Conservation (phyloP, 2,329 filamentous ascomycete species). For the Epichloe coenophiala region DNA sequence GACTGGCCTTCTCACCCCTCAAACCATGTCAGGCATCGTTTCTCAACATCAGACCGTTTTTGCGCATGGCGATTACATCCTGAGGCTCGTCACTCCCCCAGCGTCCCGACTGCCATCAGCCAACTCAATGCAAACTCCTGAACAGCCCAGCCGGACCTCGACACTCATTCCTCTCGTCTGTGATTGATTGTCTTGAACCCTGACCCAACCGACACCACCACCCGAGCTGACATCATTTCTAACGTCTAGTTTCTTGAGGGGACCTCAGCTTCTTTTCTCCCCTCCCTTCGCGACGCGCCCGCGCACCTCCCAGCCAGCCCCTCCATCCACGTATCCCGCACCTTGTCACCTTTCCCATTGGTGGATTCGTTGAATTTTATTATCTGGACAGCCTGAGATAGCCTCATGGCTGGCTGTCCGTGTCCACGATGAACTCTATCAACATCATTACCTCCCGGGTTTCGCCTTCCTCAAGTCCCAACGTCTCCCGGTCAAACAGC, state of each 20-base stretch:
- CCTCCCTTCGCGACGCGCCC: background rate
- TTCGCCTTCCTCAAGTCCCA: slow-evolving; percentile 44
- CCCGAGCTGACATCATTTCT: slow-evolving; percentile 1
- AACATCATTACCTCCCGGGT: slow-evolving; percentile 85
- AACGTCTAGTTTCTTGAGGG: background rate
- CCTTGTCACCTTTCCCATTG: background rate
- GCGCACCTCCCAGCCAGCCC: background rate
- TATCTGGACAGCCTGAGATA: slow-evolving; percentile 2
- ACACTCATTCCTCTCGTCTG: background rate
- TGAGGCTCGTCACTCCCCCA: background rate
- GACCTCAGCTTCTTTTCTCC: background rate
- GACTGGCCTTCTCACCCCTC: background rate
- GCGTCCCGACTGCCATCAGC: background rate
- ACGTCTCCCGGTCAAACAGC: slow-evolving; percentile 47
- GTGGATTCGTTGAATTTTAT: background rate
- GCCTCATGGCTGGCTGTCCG: slow-evolving; percentile 40
- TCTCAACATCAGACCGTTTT: slow-evolving; percentile 1
- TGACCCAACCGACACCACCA: background rate
- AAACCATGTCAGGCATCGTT: slow-evolving; percentile 2
- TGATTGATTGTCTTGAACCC: slow-evolving; percentile 1
- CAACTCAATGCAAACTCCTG: background rate
- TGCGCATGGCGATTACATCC: slow-evolving; percentile 3
- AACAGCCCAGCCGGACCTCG: background rate
- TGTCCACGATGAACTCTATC: slow-evolving; percentile 82
- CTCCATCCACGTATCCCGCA: background rate